Base-by-base conservation (phyloP, 2,329 filamentous ascomycete species). In the Cladosporium sp. region DNA sequence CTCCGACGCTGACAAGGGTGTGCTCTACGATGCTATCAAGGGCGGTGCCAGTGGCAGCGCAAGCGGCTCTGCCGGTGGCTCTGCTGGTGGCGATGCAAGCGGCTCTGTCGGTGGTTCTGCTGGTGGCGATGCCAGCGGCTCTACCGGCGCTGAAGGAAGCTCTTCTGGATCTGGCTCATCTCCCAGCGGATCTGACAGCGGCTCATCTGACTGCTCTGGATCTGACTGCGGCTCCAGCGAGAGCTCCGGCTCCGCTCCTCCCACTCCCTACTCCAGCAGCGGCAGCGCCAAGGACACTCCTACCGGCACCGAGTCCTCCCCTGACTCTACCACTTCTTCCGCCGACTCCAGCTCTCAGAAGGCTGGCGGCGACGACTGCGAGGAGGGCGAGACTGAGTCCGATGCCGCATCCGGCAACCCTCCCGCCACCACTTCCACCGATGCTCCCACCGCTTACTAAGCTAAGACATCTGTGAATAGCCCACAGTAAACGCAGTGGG, bases 271-370 rank as follows among this genome's bases (percentile, higher is more conserved):
- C 37, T 19, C 38, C 12, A 25, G 22, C 38, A 20, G 38, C 39
- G 25, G 12, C 30, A 15, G 34, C 20, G 22, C 30, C 34, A 22
- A 19, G 17, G 34, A 11, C 36, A n/a, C 42, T 56, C 20, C 54
- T 11, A 28, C 52, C 19, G 40, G 38, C 52, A 45, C 37, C 17
- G 51, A 51, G 17, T 15, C 34, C 22, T 49, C 49, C 22, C 39
- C 54, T 28, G 56, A 45, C 3, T 34, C 25, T 11, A 20, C 39
- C 20, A 34, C n/a, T 14, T 25, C 25, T 25, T 25, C 25, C 25
- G 34, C 42, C 17, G 47, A 42, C 38, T 63, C 38, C 6, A 69
- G 64, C 55, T 58, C 58, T 40, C 60, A 64, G 60, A 65, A 64
- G 19, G 65, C 58, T 17, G 43, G 3, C n/a, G 43, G 30, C 6